A percentile compares a stretch with the other conserved stretches of the same genome.
Conservation (phyloP, 257 asterid genomes). For the Nicotiana benthamiana region DNA sequence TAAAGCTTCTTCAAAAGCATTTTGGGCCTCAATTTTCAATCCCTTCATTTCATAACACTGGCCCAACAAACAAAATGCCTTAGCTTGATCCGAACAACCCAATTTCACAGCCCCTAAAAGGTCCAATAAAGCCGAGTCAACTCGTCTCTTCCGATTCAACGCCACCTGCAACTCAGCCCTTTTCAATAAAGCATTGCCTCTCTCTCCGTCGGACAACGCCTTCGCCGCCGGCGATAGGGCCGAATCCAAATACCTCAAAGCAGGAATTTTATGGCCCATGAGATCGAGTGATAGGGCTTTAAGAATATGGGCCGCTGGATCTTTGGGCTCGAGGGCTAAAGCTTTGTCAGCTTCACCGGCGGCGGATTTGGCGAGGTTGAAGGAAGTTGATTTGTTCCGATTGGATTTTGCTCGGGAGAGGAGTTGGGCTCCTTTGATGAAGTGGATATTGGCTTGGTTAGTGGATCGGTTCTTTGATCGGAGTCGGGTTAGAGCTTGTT, state of each 20-base stretch:
- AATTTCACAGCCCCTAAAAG: constrained; percentile 54
- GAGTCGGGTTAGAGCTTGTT: constrained; percentile 48
- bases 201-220: constrained; percentile 45
- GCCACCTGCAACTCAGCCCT: constrained; percentile 69
- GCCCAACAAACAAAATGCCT: constrained; percentile 64
- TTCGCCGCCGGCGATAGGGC: constrained; percentile 65
- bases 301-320: constrained; percentile 77
- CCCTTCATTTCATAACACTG: constrained; percentile 53
- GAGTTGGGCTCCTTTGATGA: constrained; percentile 73
- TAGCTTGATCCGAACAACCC: constrained; percentile 31
- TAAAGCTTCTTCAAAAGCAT: constrained; percentile 41
- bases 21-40: constrained; percentile 32
- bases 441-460: constrained; percentile 64
- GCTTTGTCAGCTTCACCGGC: constrained; percentile 68
- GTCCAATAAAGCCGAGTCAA: constrained; percentile 60
- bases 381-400: constrained; percentile 31
- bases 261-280: constrained; percentile 59
- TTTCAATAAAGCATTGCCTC: constrained; percentile 61
- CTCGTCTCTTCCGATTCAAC: constrained; percentile 52
- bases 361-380: constrained; percentile 72
- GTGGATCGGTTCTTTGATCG: constrained; percentile 55
- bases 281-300: constrained; percentile 69
- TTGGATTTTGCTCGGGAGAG: constrained; percentile 73
- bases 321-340: constrained; percentile 54
- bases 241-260: constrained; percentile 53